Evolutionary conservation across 495 filamentous ascomycete genomes (phyloP), one percentile per base, ranked within the genome.

Genomic region (Lasiosphaeriaceae sp.): DNA sequence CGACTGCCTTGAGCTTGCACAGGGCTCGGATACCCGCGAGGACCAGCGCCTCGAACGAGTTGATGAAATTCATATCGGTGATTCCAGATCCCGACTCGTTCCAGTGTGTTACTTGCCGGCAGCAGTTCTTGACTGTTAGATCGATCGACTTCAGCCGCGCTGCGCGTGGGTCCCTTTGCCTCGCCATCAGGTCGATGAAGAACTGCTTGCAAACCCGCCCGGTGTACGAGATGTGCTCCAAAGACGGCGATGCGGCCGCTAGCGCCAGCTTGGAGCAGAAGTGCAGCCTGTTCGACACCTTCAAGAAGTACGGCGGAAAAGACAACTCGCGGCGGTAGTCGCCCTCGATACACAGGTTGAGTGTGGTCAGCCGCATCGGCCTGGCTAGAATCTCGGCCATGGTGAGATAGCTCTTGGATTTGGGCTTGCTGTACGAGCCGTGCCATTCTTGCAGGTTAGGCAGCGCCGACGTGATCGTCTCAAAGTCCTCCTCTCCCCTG

Each of bases 371-470:
- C n/a, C 75, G 75, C 46, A 71, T 50, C 16, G 84, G 80, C 9
- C 67, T 73, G 39, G 68, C 71, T 24, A 89, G 73, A 21, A 85
- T 79, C 16, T 76, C 67, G 23, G 82, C 79, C 73, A 88, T 84
- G 45, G 82, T 86, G 39, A 83, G 68, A 62, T 89, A 88, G 52
- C 79, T 85, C 66, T 86, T 83, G 5, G 81, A 78, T 62, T 87
- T 88, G 22, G 81, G 81, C 61, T 87, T 86, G 53, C 82, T 83
- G 71, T 88, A 90, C 16, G 78, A 81, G 58, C 80, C 86, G 61
- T 90, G 85, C 81, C 84, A 87, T 61, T 88, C 86, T n/a, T 77
- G 76, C 17, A 89, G 62, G 35, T 79, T 80, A 7, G 87, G 87
- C 47, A 90, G 61, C 11, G 86, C 86, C 26, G 70, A 70, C 16